A percentile compares a stretch with the other conserved stretches of the same genome.
phyloP scores from a whole-genome alignment of 2,329 filamentous ascomycete species.

The Sclerotinia minor region DNA sequence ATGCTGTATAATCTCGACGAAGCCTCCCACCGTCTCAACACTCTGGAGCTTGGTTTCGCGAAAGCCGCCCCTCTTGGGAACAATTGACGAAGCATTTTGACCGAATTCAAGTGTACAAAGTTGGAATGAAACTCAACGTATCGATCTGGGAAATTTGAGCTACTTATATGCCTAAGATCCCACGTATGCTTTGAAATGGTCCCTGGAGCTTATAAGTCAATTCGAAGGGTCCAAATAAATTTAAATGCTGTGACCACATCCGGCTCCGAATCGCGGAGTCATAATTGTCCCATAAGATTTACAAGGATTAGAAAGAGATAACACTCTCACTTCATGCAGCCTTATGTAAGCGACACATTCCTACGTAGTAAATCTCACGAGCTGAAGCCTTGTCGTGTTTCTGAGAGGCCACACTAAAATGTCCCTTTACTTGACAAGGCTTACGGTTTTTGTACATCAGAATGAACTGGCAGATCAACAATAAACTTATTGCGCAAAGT shows the following conservation, averaged over 20 bases:
- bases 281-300: conserved; percentile 5
- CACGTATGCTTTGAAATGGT: conserved; percentile 10
- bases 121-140: neutral
- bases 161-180: conserved; percentile 7
- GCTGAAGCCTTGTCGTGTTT: conserved; percentile 1
- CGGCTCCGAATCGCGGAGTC: conserved; percentile 20
- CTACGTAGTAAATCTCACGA: neutral
- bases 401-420: neutral
- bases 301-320: conserved; percentile 10
- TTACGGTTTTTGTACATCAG: neutral
- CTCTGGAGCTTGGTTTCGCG: conserved; percentile 39
- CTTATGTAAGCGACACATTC: conserved; percentile 11
- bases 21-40: conserved; percentile 42
- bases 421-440: conserved; percentile 13
- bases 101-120: conserved; percentile 22
- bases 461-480: neutral
- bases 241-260: neutral
- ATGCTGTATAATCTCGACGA: conserved; percentile 52
- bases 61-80: conserved; percentile 47
- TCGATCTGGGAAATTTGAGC: neutral
- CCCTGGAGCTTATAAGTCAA: neutral
- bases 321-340: neutral
- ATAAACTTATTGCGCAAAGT: no score
- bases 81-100: conserved; percentile 50
- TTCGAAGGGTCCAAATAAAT: conserved; percentile 10